Percentiles rank a stretch among this genome's conserved stretches.
These are phyloP conservation scores for Nannizziopsis arthrosporioides DNA, from an alignment of 2,329 filamentous ascomycete species.

Conservation along the genomic window DNA sequence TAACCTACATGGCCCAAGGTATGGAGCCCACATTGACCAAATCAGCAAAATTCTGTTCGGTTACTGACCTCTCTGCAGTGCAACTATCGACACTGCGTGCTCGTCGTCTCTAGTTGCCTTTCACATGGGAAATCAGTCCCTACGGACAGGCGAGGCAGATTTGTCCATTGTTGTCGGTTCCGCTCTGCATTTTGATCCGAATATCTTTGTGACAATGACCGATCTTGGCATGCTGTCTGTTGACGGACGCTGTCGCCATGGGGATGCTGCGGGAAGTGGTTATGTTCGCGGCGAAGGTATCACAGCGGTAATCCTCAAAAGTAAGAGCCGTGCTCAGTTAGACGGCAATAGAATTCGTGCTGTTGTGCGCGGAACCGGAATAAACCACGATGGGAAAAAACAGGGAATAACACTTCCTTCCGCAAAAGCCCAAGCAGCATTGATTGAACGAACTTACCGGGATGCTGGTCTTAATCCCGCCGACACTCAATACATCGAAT, in stretches of 20 bases:
- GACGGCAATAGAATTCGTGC: constrained; percentile 38
- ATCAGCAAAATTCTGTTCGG: constrained; percentile 16
- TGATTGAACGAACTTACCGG: constrained; percentile 21
- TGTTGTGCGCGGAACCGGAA: constrained; percentile 24
- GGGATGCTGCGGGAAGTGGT: constrained; percentile 67
- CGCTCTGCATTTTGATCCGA: constrained; percentile 15
- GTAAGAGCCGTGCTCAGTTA: constrained; percentile 61
- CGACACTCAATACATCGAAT: constrained; percentile 27
- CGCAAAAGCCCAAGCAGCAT: constrained; percentile 22
- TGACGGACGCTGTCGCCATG: constrained; percentile 61
- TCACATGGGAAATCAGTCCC: constrained; percentile 17
- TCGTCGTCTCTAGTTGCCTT: constrained; percentile 21
- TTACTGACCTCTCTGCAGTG: constrained; percentile 26
- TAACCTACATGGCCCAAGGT: constrained; percentile 22
- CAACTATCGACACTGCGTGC: constrained; percentile 23
- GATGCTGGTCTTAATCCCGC: constrained; percentile 23
- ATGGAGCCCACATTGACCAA: background rate
- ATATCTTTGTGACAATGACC: constrained; percentile 12
- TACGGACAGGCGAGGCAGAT: constrained; percentile 17
- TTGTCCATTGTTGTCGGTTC: constrained; percentile 9
- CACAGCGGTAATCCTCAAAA: constrained; percentile 63
- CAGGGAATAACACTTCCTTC: constrained; percentile 31
- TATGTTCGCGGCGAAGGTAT: constrained; percentile 72
- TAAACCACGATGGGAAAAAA: constrained; percentile 23
- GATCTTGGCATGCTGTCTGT: constrained; percentile 11